A percentile compares a stretch with the other conserved stretches of the same genome.
phyloP scores from a whole-genome alignment of 352 stramenopile species.

The Globisporangium lucens region DNA sequence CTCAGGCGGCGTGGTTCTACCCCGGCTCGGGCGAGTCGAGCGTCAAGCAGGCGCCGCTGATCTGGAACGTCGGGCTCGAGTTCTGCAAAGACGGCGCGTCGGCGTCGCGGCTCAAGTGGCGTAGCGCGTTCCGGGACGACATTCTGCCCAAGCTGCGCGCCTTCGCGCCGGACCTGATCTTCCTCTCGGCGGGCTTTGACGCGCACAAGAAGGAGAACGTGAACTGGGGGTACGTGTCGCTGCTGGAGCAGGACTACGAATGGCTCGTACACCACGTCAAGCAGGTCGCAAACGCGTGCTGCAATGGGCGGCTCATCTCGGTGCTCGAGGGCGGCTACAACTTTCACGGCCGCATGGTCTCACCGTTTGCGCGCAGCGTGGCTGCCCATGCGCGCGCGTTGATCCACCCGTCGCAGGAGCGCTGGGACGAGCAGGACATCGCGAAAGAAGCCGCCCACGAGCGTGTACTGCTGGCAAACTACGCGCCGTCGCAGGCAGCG shows the following conservation, averaged over 20 bases:
- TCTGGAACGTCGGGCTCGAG: slow-evolving; percentile 64
- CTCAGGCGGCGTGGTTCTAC: slow-evolving; percentile 69
- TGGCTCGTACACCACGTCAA: slow-evolving; percentile 78
- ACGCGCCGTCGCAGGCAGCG: slow-evolving; percentile 19
- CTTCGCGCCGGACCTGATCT: slow-evolving; percentile 79
- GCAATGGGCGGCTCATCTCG: slow-evolving; percentile 71
- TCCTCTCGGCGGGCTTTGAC: slow-evolving; percentile 80
- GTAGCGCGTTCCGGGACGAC: slow-evolving; percentile 63
- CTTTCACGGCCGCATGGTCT: slow-evolving; percentile 79
- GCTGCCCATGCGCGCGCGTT: slow-evolving; percentile 65
- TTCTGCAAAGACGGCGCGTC: slow-evolving; percentile 52
- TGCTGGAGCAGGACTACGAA: slow-evolving; percentile 84
- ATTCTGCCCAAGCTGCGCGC: slow-evolving; percentile 52
- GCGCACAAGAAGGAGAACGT: slow-evolving; percentile 76
- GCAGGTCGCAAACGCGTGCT: slow-evolving; percentile 67
- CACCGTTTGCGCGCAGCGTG: slow-evolving; percentile 74
- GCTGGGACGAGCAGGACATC: slow-evolving; percentile 43
- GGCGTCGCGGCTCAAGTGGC: slow-evolving; percentile 69
- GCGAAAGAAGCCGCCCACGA: slow-evolving; percentile 53
- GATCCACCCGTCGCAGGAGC: slow-evolving; percentile 41
- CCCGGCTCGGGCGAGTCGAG: slow-evolving; percentile 59
- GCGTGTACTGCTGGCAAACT: slow-evolving; percentile 43
- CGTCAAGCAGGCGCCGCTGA: slow-evolving; percentile 37
- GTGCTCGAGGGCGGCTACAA: slow-evolving; percentile 89
- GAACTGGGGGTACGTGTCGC: slow-evolving; percentile 74